Base-by-base conservation (phyloP, 495 filamentous ascomycete genomes). In the Rusavskia elegans region DNA sequence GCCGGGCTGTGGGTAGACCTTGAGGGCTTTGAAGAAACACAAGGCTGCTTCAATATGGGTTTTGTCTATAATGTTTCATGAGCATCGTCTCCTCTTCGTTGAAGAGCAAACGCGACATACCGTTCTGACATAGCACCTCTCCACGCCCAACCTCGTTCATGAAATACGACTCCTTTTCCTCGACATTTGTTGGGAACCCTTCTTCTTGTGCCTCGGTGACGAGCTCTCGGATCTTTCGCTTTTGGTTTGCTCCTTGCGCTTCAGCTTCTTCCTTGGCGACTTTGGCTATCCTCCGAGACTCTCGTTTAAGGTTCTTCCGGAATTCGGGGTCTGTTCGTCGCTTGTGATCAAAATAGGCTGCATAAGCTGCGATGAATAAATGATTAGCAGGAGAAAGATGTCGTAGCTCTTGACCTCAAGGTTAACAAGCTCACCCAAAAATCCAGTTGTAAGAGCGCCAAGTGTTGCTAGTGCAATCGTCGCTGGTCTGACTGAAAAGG, bases 21-120 rank as follows among this genome's bases (percentile, higher is more conserved):
- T 98, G 60, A 98, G 76, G 38, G 92, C 92, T 75, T 85, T 89
- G 79, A 95, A 98, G 71, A 98, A 97, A 68, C 83, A 84, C 49
- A 97, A 73, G 25, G 93, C 89, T 45, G 93, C 87, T 45, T 96
- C 89, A 32, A 94, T 58, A 36, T 78, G 78, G 59, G 84, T 78
- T 53, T 78, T 67, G 55, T 83, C 86, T 92, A 14, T 11, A 62
- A 52, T 55, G 49, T 46, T 39, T 41, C n/a, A 27, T 52, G 5
- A 52, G 50, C 41, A 29, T 52, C 65, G 61, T 59, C 55, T 54
- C 4, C 45, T 20, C 4, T 20, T 23, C 27, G 16, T 29, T 20
- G 32, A 19, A 46, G 49, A 25, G 27, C 32, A 14, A 42, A 8
- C 37, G 23, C 48, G 52, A 64, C 69, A 57, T 71, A 86, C 84